phyloP scores from a whole-genome alignment of 2,329 filamentous ascomycete species.

The Beauveria sp. region DNA sequence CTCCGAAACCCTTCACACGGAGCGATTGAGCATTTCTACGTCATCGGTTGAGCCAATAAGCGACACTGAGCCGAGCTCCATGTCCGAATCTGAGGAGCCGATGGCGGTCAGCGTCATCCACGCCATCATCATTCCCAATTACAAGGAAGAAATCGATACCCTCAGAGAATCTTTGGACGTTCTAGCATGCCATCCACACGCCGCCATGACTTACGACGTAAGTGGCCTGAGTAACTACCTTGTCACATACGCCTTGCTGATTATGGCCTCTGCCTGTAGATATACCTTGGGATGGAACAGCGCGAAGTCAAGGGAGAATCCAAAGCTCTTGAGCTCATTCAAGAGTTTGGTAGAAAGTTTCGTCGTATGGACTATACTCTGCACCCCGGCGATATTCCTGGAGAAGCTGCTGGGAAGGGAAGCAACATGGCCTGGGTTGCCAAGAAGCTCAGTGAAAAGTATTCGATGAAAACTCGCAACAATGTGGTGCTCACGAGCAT shows the following conservation, averaged over 20 bases:
- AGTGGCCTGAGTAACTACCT: constrained; percentile 26
- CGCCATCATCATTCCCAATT: constrained; percentile 64
- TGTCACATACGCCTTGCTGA: background rate
- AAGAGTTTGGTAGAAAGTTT: constrained; percentile 57
- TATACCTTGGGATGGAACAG: constrained; percentile 67
- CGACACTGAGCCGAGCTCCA: constrained; percentile 40
- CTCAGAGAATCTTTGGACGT: constrained; percentile 62
- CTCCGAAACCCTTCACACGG: constrained; percentile 42
- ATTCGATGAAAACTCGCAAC: constrained; percentile 42
- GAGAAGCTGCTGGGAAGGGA: constrained; percentile 65
- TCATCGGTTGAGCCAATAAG: constrained; percentile 42
- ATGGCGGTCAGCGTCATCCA: constrained; percentile 46
- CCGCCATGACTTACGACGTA: constrained; percentile 60
- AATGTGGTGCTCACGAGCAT: constrained; percentile 65
- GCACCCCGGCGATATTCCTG: constrained; percentile 57
- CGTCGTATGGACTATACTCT: constrained; percentile 59
- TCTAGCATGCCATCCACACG: constrained; percentile 58
- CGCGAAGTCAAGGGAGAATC: constrained; percentile 53
- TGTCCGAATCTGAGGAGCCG: constrained; percentile 35
- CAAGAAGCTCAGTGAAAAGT: constrained; percentile 55
- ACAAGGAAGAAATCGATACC: constrained; percentile 64
- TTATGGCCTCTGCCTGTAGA: constrained; percentile 30
- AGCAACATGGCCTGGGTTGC: constrained; percentile 69
- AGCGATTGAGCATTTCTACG: constrained; percentile 37
- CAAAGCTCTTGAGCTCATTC: constrained; percentile 56